Conservation (phyloP, 331 rosid genomes). For the Acacia concinna region DNA sequence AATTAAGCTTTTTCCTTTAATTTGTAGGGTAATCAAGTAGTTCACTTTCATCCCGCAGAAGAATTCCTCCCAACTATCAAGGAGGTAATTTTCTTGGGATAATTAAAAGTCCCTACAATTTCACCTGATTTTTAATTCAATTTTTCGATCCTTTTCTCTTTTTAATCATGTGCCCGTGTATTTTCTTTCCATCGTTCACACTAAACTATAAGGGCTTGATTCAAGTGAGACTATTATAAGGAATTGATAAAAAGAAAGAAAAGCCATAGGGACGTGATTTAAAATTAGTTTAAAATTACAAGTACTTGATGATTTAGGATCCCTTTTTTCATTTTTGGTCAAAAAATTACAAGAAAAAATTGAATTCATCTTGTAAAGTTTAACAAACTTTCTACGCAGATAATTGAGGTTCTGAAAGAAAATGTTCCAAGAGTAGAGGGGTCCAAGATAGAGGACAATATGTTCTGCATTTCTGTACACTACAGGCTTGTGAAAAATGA, state of each 20-base stretch:
- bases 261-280: too few relatives aligned
- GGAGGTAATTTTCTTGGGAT: slow-evolving; percentile 35
- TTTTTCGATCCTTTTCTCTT: too few relatives aligned
- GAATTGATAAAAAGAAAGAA: background rate
- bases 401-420: slow-evolving; percentile 36
- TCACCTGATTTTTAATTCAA: background rate
- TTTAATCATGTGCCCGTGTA: background rate
- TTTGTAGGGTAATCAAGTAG: slow-evolving; percentile 53
- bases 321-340: background rate
- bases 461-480: slow-evolving; percentile 47
- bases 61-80: slow-evolving; percentile 48
- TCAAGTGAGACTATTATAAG: too few relatives aligned
- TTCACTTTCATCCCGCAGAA: slow-evolving; percentile 52
- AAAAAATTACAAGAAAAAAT: background rate
- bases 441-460: slow-evolving; percentile 50
- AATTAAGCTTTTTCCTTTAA: background rate
- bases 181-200: too few relatives aligned
- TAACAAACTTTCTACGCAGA: slow-evolving; percentile 18
- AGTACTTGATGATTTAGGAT: too few relatives aligned
- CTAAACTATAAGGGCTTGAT: background rate
- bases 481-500: slow-evolving; percentile 53
- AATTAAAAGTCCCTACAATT: background rate
- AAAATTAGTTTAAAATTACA: too few relatives aligned
- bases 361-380: background rate
- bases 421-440: slow-evolving; percentile 36